Evolutionary conservation across 164 flowering plant species (phyloP).

Genomic region (Vitis amurensis): DNA sequence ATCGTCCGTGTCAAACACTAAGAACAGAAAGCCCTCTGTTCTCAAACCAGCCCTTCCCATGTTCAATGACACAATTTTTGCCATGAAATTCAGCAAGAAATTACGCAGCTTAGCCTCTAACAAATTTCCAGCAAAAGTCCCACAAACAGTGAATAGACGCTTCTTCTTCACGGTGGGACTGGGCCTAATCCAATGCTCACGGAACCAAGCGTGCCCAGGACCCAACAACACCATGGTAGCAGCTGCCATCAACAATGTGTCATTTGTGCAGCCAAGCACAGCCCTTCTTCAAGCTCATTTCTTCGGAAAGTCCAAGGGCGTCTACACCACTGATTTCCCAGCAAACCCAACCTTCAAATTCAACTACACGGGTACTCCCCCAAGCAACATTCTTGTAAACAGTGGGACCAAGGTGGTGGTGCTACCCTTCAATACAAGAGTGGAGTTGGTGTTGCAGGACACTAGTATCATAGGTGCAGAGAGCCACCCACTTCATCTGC

Average conservation of each 20-base stretch:
- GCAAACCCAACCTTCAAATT: slow-evolving; percentile 32
- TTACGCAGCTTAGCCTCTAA: slow-evolving; percentile 51
- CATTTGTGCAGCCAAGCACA: slow-evolving; percentile 46
- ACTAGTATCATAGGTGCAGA: slow-evolving; percentile 60
- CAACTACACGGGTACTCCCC: slow-evolving; percentile 67
- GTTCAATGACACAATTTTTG: slow-evolving; percentile 53
- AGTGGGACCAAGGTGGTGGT: slow-evolving; percentile 49
- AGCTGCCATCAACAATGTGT: slow-evolving; percentile 49
- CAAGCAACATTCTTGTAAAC: slow-evolving; percentile 44
- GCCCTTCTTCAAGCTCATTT: slow-evolving; percentile 64
- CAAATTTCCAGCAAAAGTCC: slow-evolving; percentile 60
- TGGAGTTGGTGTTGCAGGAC: slow-evolving; percentile 68
- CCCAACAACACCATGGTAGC: slow-evolving; percentile 53
- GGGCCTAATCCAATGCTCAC: slow-evolving; percentile 45
- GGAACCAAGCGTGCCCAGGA: slow-evolving; percentile 59
- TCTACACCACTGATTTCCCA: slow-evolving; percentile 59
- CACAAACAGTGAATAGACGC: slow-evolving; percentile 38
- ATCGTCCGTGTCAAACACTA: not conserved
- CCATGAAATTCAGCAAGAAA: slow-evolving; percentile 33
- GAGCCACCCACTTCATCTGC: slow-evolving; percentile 76
- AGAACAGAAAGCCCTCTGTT: slow-evolving; percentile 29
- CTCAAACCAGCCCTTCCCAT: slow-evolving; percentile 48
- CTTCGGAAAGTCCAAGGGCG: slow-evolving; percentile 43
- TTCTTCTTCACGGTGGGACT: slow-evolving; percentile 73
- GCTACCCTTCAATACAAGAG: slow-evolving; percentile 54